These are phyloP conservation scores for Blastomyces parvus DNA, from an alignment of 2,329 filamentous ascomycete genomes.

Conservation along the genomic window DNA sequence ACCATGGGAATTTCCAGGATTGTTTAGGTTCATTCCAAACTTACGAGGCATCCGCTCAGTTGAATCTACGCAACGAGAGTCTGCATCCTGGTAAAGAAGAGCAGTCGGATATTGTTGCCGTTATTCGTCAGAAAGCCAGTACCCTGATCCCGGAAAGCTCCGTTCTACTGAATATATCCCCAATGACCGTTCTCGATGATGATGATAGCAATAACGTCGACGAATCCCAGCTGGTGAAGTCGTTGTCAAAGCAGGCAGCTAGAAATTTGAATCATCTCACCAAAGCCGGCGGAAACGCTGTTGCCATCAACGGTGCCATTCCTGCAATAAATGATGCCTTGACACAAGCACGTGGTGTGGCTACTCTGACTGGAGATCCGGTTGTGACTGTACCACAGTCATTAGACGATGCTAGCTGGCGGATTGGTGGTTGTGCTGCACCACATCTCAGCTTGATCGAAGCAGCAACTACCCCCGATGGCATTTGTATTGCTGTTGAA, in stretches of 20 bases:
- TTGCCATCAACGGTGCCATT: conserved; percentile 81
- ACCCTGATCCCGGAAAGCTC: conserved; percentile 70
- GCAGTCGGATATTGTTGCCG: conserved; percentile 79
- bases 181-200: conserved; percentile 68
- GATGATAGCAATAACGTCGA: conserved; percentile 63
- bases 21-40: conserved; percentile 93
- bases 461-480: conserved; percentile 58
- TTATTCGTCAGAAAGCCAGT: conserved; percentile 77
- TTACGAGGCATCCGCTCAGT: conserved; percentile 80
- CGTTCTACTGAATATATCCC: conserved; percentile 73
- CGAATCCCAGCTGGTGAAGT: conserved; percentile 66
- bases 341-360: conserved; percentile 69
- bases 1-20: conserved; percentile 94
- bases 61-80: conserved; percentile 86
- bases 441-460: conserved; percentile 79
- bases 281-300: conserved; percentile 61
- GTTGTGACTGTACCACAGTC: conserved; percentile 72
- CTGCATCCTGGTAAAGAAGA: conserved; percentile 84
- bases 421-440: conserved; percentile 80
- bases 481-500: conserved; percentile 66
- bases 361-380: conserved; percentile 71
- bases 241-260: conserved; percentile 62
- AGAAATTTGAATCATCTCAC: conserved; percentile 60
- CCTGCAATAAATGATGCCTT: conserved; percentile 83
- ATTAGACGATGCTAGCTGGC: conserved; percentile 87